Base-by-base conservation (phyloP, 495 filamentous ascomycete genomes). In the Tetracladium setigerum region DNA sequence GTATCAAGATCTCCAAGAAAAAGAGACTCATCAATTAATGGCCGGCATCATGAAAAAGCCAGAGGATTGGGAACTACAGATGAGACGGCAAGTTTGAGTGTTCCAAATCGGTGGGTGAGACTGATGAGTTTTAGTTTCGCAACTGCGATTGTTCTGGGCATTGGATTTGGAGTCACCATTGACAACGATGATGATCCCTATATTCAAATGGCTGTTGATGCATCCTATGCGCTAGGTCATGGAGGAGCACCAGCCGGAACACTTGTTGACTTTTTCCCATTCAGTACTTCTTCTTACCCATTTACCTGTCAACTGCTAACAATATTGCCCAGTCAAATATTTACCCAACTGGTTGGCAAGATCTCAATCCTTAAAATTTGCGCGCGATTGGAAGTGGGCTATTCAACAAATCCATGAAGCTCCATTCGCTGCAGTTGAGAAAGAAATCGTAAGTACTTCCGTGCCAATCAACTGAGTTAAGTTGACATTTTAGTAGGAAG, bases 161-260 rank as follows among this genome's bases (percentile, higher is more conserved):
- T 73, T 37, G 68, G 66, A 2, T 73, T 71, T 52, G 71, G 72
- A 0, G 67, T 73, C 16, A 57, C 58, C 4, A 56, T 76, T 11
- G 46, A 57, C 32, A 58, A 56, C 16, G 57, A 72, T 32, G 55
- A 68, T 30, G 67, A 71, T 42, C 63, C 66, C 0, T 71, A 66
- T 32, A 63, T 73, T 12, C 56, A 72, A 34, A 69, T 74, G 34
- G 65, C 70, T 1, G 55, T 58, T 22, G 69, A 71, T 27, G 69
- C 68, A 5, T 59, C 62, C 30, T 55, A 64, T 47, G 70, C 70
- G 0, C 65, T 62, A 0, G 65, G 62, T 0, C 60, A 71, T 30
- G 68, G 69, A 18, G 70, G 72, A 1, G 61, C 65, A 0, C 67
- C 70, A 0, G 72, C 54, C 5, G 60, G 56, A 7, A 68, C 62